Evolutionary conservation across 768 basidiomycete species (phyloP).

Genomic region (Psilocybe azurescens): DNA sequence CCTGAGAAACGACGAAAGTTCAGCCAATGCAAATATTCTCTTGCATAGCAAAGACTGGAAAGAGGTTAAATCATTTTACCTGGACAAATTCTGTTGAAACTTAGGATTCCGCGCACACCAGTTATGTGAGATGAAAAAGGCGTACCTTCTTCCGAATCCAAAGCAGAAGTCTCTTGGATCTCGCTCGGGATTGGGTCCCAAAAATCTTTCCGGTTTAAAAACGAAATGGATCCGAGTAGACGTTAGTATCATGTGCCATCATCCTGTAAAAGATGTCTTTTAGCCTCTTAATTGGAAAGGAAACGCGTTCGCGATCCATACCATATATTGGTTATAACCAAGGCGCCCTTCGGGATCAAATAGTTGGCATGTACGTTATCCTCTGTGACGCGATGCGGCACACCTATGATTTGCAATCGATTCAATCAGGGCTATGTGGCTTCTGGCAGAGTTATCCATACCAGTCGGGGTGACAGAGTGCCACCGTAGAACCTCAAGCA

Average conservation of each 20-base stretch:
- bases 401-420: constrained; percentile 32
- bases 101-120: neutral
- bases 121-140: neutral
- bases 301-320: constrained; percentile 19
- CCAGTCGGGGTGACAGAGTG: constrained; percentile 38
- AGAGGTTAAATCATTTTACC: constrained; percentile 20
- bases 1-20: constrained; percentile 22
- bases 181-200: constrained; percentile 42
- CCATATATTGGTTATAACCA: constrained; percentile 59
- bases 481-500: constrained; percentile 43
- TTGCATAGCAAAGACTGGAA: neutral
- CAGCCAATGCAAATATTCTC: too few relatives aligned
- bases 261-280: constrained; percentile 28
- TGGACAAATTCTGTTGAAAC: constrained; percentile 35
- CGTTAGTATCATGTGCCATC: constrained; percentile 45
- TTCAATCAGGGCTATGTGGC: neutral
- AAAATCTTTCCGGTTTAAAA: constrained; percentile 58
- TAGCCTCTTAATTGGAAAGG: neutral
- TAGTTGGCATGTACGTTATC: constrained; percentile 67
- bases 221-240: constrained; percentile 40
- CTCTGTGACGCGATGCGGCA: constrained; percentile 58
- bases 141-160: constrained; percentile 57
- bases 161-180: constrained; percentile 54
- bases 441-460: constrained; percentile 11
- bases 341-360: constrained; percentile 61